Base-by-base conservation (phyloP, 2,329 filamentous ascomycete genomes). In the Phaeosphaeria sp. region DNA sequence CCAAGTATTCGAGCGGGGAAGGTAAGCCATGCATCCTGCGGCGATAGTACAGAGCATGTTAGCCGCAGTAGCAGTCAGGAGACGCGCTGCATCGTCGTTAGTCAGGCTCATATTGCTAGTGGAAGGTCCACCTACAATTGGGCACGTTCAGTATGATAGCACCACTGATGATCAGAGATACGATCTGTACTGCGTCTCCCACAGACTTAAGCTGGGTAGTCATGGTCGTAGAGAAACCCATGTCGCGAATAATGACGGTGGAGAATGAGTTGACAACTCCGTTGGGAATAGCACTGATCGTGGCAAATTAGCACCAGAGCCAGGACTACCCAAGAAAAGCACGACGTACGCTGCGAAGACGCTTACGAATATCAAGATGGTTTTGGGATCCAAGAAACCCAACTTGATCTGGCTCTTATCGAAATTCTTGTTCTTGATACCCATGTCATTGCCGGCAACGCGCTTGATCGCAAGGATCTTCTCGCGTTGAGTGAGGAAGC, bases 361-460 rank as follows among this genome's bases (percentile, higher is more conserved):
- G 36, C 77, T 54, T 43, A 66, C 61, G 39, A 76, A 63, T 24
- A 78, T 48, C 47, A 67, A 60, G 43, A 75, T 61, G 17, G 74
- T 64, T 68, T 71, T 76, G 0, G 80, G 78, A 51, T 81, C 77
- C 2, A 74, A 71, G 57, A 83, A 80, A 18, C 74, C 74, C 62
- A 83, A 80, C n/a, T 72, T 30, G 30, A 80, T 69, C 54, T 83
- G 81, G 1, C 65, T 51, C 22, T 59, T 61, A 57, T 83, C 82
- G 71, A 82, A 78, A 20, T 75, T 66, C 45, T 79, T 80, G 66
- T 80, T 81, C 57, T 81, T 79, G 42, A 82, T 81, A n/a, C 80
- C 81, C 8, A 78, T 82, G 52, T 80, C 74, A 56, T 83, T 82
- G 20, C 71, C 69, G 5, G 76, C 70, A 1, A 82, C 67, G 2